These are phyloP conservation scores for Citeromyces siamensis DNA, from an alignment of 1,139 yeast species.

Conservation along the genomic window DNA sequence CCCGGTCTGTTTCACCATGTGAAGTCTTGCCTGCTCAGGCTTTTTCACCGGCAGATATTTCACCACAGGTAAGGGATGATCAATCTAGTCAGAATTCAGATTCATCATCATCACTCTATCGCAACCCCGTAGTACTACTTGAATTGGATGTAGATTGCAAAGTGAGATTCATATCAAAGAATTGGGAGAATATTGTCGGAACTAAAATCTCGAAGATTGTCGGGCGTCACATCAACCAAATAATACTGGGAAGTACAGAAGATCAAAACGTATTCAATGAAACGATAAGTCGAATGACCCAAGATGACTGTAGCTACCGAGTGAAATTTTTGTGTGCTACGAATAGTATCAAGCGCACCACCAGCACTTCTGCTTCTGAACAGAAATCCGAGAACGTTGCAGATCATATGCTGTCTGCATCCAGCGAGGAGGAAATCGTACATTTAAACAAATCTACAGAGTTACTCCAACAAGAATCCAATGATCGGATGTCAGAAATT, in stretches of 20 bases:
- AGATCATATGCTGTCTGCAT: background rate
- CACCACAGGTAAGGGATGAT: background rate
- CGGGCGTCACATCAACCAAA: constrained; percentile 45
- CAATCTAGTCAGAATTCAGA: constrained; percentile 4
- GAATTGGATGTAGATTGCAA: constrained; percentile 75
- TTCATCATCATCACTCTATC: background rate
- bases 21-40: background rate
- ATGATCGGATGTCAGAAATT: constrained; percentile 10
- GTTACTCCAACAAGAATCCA: background rate
- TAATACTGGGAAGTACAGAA: constrained; percentile 54
- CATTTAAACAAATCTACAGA: constrained; percentile 1
- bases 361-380: constrained; percentile 8
- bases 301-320: constrained; percentile 67
- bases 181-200: constrained; percentile 73
- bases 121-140: constrained; percentile 68
- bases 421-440: constrained; percentile 11
- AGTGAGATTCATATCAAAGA: constrained; percentile 59
- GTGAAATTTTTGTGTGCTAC: constrained; percentile 60
- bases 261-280: constrained; percentile 59
- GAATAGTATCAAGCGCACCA: constrained; percentile 2
- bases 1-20: background rate
- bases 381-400: background rate
- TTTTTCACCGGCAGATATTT: background rate
- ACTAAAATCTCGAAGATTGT: constrained; percentile 43
- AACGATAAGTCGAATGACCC: constrained; percentile 61